Percentiles rank a stretch among this genome's conserved stretches.
Evolutionary conservation across 2,329 filamentous ascomycete species (phyloP).

Genomic region (Purpureocillium takamizusanense): DNA sequence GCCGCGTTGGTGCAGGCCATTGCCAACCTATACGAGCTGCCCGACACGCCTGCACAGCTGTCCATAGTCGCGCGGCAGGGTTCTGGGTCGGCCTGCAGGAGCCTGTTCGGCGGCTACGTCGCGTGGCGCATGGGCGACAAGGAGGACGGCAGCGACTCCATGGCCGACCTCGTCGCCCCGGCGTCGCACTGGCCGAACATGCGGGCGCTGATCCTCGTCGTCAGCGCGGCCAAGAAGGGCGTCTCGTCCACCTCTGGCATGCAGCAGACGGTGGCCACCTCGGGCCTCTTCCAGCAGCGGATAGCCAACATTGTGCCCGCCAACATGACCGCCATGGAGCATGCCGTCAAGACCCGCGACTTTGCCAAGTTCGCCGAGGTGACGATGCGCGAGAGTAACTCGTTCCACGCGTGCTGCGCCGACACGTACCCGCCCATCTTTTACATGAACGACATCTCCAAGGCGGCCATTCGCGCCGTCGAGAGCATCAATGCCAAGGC

Average conservation of each 20-base stretch:
- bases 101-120: conserved; percentile 89
- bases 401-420: conserved; percentile 89
- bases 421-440: conserved; percentile 97
- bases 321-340: conserved; percentile 78
- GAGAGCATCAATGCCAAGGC: conserved; percentile 79
- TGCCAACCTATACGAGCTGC: conserved; percentile 83
- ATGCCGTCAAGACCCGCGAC: conserved; percentile 67
- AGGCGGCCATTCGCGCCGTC: conserved; percentile 78
- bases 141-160: conserved; percentile 74
- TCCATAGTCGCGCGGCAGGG: conserved; percentile 87
- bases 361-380: conserved; percentile 82
- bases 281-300: conserved; percentile 73
- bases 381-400: conserved; percentile 95
- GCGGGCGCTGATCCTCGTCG: conserved; percentile 86
- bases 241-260: conserved; percentile 89
- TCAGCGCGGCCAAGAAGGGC: conserved; percentile 89
- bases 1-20: conserved; percentile 73
- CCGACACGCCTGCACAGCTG: conserved; percentile 71
- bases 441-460: conserved; percentile 92
- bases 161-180: conserved; percentile 80
- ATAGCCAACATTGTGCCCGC: conserved; percentile 69
- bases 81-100: conserved; percentile 88
- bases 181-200: conserved; percentile 92
- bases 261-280: conserved; percentile 93
- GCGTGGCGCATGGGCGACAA: conserved; percentile 78